Percentiles rank a stretch among this genome's conserved stretches.
Conservation (phyloP, 441 rosid species). For the Adansonia grandidieri region DNA sequence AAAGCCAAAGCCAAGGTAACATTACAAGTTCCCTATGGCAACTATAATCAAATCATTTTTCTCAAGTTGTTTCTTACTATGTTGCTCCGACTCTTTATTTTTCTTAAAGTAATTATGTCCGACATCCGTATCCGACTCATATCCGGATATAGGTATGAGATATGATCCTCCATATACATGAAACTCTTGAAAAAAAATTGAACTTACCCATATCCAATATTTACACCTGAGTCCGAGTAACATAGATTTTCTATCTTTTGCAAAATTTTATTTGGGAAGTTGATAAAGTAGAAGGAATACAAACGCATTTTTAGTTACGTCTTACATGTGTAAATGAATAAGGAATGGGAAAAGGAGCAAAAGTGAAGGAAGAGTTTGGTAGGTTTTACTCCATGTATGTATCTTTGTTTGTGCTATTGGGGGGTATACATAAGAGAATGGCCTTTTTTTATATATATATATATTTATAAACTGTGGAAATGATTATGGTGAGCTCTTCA, state of each 20-base stretch:
- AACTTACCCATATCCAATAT: too few relatives aligned
- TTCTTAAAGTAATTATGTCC: too few relatives aligned
- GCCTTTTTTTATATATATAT: constrained; percentile 15
- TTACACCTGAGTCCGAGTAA: too few relatives aligned
- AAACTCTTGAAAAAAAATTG: too few relatives aligned
- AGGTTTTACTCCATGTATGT: constrained; percentile 26
- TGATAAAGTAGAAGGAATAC: constrained; percentile 30
- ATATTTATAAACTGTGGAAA: constrained; percentile 46
- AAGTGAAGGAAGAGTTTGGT: constrained; percentile 37
- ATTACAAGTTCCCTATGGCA: too few relatives aligned
- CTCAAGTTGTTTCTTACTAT: constrained; percentile 15
- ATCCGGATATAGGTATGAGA: too few relatives aligned
- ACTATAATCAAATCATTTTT: background rate
- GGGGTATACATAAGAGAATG: constrained; percentile 48
- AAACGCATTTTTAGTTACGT: background rate
- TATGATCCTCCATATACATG: too few relatives aligned
- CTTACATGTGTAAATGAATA: constrained; percentile 58
- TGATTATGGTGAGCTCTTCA: constrained; percentile 39
- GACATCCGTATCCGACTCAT: too few relatives aligned
- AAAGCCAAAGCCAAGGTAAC: constrained; percentile 79
- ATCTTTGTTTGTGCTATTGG: constrained; percentile 41
- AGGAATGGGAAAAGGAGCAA: constrained; percentile 33
- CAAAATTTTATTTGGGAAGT: constrained; percentile 35
- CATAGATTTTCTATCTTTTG: constrained; percentile 20
- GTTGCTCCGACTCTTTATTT: too few relatives aligned